These are phyloP conservation scores for Wickerhamomyces bovis DNA, from an alignment of 805 yeast species.

Conservation along the genomic window DNA sequence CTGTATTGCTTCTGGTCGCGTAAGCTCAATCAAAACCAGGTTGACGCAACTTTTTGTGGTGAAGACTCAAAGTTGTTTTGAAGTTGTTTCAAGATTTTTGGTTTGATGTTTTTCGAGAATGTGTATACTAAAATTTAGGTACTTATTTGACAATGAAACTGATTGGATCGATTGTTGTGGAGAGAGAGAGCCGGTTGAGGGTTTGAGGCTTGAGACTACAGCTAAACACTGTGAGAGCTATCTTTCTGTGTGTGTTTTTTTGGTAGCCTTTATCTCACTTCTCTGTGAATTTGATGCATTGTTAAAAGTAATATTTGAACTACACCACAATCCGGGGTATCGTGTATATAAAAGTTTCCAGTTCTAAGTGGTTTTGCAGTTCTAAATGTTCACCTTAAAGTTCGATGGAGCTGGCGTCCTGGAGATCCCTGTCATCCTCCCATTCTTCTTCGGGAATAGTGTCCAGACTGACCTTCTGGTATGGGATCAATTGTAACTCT, in stretches of 20 bases:
- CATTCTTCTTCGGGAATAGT: background rate
- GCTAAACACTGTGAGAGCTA: no score
- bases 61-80: background rate
- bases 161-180: no score
- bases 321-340: background rate
- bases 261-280: no score
- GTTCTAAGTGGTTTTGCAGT: no score
- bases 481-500: conserved; percentile 20
- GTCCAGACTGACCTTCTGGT: background rate
- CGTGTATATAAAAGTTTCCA: no score
- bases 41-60: background rate
- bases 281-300: no score
- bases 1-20: background rate
- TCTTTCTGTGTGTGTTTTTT: no score
- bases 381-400: background rate
- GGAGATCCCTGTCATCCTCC: background rate
- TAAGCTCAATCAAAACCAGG: background rate
- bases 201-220: no score
- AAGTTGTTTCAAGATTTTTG: background rate
- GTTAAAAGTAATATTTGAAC: no score
- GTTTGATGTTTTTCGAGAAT: background rate
- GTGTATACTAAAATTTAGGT: background rate
- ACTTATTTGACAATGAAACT: no score
- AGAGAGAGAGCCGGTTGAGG: no score
- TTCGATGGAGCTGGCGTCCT: background rate